phyloP scores from a whole-genome alignment of 352 stramenopile species.

The Phytopythium sindhum region DNA sequence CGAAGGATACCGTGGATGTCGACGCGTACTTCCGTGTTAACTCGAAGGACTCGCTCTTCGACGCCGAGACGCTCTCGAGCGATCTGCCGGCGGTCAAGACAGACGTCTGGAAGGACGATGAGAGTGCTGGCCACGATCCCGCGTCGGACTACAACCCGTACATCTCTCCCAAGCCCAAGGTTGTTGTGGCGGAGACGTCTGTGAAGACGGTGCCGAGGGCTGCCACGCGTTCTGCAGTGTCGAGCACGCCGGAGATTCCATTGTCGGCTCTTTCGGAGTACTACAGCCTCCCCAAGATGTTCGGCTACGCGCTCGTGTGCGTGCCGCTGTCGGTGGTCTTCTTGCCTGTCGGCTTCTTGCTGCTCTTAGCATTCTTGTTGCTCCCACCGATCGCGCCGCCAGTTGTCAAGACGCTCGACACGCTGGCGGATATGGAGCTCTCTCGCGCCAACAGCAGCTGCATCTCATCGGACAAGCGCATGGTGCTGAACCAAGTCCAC shows the following conservation, averaged over 20 bases:
- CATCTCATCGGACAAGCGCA: slow-evolving; percentile 40
- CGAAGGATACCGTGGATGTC: slow-evolving; percentile 28
- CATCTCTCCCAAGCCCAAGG: slow-evolving; percentile 48
- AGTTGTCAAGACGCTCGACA: slow-evolving; percentile 57
- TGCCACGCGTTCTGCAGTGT: not conserved
- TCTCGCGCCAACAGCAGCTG: slow-evolving; percentile 69
- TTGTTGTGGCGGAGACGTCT: slow-evolving; percentile 14
- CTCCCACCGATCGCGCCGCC: slow-evolving; percentile 44
- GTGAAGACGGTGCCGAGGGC: slow-evolving; percentile 24
- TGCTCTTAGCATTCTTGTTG: slow-evolving; percentile 58
- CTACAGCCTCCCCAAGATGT: slow-evolving; percentile 60
- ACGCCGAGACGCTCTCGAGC: slow-evolving; percentile 27
- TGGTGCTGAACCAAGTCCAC: slow-evolving; percentile 57
- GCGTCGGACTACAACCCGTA: slow-evolving; percentile 44
- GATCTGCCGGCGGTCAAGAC: slow-evolving; percentile 26
- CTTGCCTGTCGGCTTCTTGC: slow-evolving; percentile 47
- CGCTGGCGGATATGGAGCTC: slow-evolving; percentile 73
- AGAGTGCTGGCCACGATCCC: slow-evolving; percentile 20
- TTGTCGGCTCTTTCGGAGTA: slow-evolving; percentile 15
- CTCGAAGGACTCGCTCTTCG: slow-evolving; percentile 54
- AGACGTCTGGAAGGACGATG: slow-evolving; percentile 34
- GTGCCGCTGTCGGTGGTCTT: slow-evolving; percentile 56
- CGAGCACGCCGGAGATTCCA: slow-evolving; percentile 3
- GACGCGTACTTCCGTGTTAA: slow-evolving; percentile 43
- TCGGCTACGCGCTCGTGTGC: slow-evolving; percentile 56